Evolutionary conservation across 208 protist species (phyloP).

Genomic region (Acanthamoeba polyphaga): DNA sequence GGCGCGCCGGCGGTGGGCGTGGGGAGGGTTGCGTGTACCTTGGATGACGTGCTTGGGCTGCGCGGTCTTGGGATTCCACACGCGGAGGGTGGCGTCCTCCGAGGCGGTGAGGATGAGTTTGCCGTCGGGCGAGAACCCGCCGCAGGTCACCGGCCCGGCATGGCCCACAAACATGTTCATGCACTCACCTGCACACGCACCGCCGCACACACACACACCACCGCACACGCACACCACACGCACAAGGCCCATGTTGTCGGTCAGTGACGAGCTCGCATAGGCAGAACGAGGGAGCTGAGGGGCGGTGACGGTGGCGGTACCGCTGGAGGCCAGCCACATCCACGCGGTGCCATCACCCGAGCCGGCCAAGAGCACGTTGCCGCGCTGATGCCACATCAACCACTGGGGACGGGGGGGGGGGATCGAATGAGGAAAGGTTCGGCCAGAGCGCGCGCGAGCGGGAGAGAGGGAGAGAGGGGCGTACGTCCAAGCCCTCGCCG

Average conservation of each 20-base stretch:
- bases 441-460: neutral
- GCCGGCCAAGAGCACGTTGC: constrained; percentile 93
- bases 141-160: constrained; percentile 91
- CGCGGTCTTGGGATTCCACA: constrained; percentile 95
- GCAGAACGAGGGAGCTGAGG: no score
- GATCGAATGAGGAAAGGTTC: neutral
- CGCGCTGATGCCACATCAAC: constrained; percentile 94
- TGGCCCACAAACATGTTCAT: constrained; percentile 96
- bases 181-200: constrained; percentile 88
- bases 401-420: constrained; percentile 73
- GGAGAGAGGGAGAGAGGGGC: neutral
- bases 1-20: neutral
- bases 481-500: constrained; percentile 47
- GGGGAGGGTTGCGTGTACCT: constrained; percentile 32
- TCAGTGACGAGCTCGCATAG: no score
- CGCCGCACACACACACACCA: no score
- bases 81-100: constrained; percentile 93
- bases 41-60: constrained; percentile 37
- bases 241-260: no score
- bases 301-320: neutral
- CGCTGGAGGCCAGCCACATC: constrained; percentile 94
- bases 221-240: no score
- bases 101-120: constrained; percentile 94
- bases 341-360: constrained; percentile 94
- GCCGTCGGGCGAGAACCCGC: constrained; percentile 92